Conservation (phyloP, 306 rosid genomes). For the Chamaecrista fasciculata region DNA sequence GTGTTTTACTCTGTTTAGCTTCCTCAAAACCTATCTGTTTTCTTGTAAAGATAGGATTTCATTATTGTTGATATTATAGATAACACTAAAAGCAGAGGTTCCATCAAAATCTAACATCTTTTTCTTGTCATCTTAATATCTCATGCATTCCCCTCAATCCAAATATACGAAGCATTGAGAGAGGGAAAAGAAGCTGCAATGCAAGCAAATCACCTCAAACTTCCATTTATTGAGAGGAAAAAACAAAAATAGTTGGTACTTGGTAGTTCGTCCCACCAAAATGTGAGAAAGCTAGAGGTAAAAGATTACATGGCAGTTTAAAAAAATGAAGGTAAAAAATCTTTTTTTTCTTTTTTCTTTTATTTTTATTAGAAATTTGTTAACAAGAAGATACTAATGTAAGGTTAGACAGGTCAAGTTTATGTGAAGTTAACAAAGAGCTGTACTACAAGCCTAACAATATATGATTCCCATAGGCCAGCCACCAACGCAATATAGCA, state of each 20-base stretch:
- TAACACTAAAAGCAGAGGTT: no score
- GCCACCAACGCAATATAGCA: neutral
- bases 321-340: neutral
- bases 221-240: neutral
- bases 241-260: neutral
- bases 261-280: neutral
- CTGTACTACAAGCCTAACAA: neutral
- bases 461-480: neutral
- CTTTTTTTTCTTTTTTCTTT: neutral
- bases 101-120: no score
- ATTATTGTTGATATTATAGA: no score
- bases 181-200: no score
- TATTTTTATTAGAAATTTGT: no score
- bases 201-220: neutral
- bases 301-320: neutral
- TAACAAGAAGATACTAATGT: neutral
- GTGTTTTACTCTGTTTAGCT: no score
- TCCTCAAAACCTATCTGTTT: no score
- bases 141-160: no score
- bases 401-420: slow-evolving; percentile 10
- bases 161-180: no score
- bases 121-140: no score
- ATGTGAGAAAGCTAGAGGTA: no score
- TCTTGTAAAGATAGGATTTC: no score
- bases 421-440: neutral